phyloP scores from a whole-genome alignment of 202 grass and related monocot species.

The Elaeis oleifera region DNA sequence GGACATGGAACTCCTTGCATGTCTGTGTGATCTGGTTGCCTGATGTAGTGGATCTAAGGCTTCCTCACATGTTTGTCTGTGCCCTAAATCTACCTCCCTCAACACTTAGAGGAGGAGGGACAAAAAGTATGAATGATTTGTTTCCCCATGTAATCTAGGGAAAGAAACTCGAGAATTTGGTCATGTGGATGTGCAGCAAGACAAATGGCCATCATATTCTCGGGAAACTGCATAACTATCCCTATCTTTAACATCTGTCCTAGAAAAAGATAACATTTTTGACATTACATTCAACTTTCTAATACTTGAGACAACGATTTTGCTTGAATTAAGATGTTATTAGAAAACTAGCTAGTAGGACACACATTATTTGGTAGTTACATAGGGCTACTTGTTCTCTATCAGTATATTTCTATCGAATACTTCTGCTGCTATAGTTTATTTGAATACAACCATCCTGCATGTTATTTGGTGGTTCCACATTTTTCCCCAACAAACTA shows the following conservation, averaged over 20 bases:
- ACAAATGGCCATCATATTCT: neutral
- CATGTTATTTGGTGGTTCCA: too few species aligned
- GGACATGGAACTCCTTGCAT: neutral
- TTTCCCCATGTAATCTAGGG: constrained; percentile 3
- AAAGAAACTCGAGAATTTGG: constrained; percentile 9
- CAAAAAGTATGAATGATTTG: constrained; percentile 1
- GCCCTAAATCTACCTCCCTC: neutral
- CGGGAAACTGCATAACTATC: neutral
- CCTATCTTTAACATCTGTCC: neutral
- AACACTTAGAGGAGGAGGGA: neutral
- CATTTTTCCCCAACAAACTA: too few species aligned
- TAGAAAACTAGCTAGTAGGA: too few species aligned
- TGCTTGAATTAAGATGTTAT: too few species aligned
- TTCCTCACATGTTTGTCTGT: constrained; percentile 9
- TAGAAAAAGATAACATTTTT: neutral
- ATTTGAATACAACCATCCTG: too few species aligned
- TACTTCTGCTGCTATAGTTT: too few species aligned
- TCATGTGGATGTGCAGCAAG: neutral
- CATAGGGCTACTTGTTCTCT: too few species aligned
- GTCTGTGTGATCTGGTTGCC: neutral
- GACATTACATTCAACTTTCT: too few species aligned
- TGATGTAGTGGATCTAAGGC: neutral
- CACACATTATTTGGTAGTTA: too few species aligned
- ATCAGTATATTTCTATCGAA: too few species aligned
- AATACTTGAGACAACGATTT: too few species aligned